Conservation (phyloP, 1,139 yeast genomes). For the Pneumocystis canis region DNA sequence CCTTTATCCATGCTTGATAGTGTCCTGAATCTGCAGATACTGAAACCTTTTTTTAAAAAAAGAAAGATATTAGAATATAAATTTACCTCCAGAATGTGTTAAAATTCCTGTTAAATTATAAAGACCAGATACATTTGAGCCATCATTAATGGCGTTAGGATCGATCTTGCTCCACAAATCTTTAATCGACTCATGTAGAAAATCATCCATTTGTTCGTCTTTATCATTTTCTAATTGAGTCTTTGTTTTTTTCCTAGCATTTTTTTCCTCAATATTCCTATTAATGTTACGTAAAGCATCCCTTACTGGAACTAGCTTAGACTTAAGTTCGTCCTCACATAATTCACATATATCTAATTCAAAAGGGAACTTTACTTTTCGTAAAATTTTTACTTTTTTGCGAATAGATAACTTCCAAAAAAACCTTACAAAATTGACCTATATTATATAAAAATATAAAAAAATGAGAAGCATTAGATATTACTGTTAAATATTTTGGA, state of each 20-base stretch:
- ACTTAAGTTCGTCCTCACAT: constrained; percentile 59
- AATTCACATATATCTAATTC: constrained; percentile 78
- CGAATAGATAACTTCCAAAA: constrained; percentile 89
- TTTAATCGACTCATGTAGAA: constrained; percentile 19
- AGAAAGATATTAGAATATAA: not conserved
- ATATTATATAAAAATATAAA: not conserved
- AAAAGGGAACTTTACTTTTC: constrained; percentile 90
- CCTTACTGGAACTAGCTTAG: constrained; percentile 52
- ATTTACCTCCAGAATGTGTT: constrained; percentile 73
- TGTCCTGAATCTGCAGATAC: constrained; percentile 89
- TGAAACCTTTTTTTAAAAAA: not conserved
- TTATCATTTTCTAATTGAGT: constrained; percentile 25
- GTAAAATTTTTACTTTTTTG: constrained; percentile 79
- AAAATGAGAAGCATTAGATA: not conserved
- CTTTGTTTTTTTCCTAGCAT: constrained; percentile 51
- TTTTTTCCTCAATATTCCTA: constrained; percentile 58
- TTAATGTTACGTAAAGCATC: constrained; percentile 67
- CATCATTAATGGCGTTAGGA: not conserved
- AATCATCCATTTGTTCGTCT: constrained; percentile 15
- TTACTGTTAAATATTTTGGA: constrained; percentile 73
- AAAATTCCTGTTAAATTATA: constrained; percentile 72
- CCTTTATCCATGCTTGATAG: constrained; percentile 69
- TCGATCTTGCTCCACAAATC: constrained; percentile 18
- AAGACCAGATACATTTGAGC: constrained; percentile 32
- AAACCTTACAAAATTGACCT: constrained; percentile 68